Evolutionary conservation across 305 asterid genomes (phyloP).

Genomic region (Stenogyne calaminthoides): DNA sequence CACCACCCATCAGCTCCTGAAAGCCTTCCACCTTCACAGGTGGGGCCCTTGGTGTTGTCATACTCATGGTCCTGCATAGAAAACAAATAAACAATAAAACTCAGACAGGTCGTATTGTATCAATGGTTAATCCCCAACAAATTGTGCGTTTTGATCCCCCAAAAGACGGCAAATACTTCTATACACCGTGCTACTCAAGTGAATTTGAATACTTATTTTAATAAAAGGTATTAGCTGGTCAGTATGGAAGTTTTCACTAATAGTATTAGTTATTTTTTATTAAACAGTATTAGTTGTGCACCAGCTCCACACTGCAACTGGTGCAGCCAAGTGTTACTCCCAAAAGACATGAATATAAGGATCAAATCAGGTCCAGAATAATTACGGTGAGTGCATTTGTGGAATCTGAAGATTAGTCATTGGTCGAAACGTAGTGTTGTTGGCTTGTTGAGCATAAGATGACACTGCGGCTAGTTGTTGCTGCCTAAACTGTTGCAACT

Average conservation of each 20-base stretch:
- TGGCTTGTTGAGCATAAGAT: constrained; percentile 71
- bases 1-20: constrained; percentile 97
- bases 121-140: constrained; percentile 5
- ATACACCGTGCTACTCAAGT: no score
- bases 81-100: constrained; percentile 15
- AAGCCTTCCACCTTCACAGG: constrained; percentile 99
- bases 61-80: constrained; percentile 51
- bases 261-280: no score
- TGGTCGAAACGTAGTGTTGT: constrained; percentile 69
- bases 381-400: constrained; percentile 77
- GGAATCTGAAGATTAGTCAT: constrained; percentile 70
- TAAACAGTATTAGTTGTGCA: no score
- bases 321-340: neutral
- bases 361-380: neutral
- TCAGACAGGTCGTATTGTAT: neutral
- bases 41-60: constrained; percentile 85
- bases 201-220: no score
- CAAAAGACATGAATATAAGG: neutral
- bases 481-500: constrained; percentile 61
- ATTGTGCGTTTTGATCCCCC: neutral
- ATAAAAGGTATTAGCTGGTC: no score
- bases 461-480: constrained; percentile 80
- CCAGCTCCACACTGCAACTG: no score
- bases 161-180: neutral
- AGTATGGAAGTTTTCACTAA: no score